A percentile compares a stretch with the other conserved stretches of the same genome.
Conservation (phyloP, 331 rosid genomes). For the Rosa hybrid region DNA sequence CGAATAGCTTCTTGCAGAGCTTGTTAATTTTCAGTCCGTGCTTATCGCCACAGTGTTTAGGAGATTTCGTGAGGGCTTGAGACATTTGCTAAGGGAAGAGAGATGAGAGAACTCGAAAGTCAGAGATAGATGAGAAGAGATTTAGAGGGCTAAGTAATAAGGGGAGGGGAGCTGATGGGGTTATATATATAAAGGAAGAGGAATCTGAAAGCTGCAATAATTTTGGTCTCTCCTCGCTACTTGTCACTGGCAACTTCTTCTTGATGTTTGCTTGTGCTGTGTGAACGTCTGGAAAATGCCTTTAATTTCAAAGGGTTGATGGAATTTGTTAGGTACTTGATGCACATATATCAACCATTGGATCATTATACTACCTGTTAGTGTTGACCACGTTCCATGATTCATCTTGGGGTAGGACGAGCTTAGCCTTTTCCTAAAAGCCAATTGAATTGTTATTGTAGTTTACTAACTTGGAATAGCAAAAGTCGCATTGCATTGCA, state of each 20-base stretch:
- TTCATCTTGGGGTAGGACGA: slow-evolving; percentile 40
- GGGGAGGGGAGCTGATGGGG: slow-evolving; percentile 28
- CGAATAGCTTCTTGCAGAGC: slow-evolving; percentile 64
- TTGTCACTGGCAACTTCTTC: slow-evolving; percentile 48
- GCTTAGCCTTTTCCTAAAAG: slow-evolving; percentile 44
- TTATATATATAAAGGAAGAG: slow-evolving; percentile 17
- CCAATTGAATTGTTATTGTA: slow-evolving; percentile 23
- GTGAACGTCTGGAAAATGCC: slow-evolving; percentile 18
- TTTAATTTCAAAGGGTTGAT: neutral
- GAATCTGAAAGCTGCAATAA: slow-evolving; percentile 45
- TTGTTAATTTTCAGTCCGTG: slow-evolving; percentile 42
- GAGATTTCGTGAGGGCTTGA: slow-evolving; percentile 53
- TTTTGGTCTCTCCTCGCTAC: slow-evolving; percentile 26
- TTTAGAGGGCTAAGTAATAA: slow-evolving; percentile 49
- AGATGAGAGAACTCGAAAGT: slow-evolving; percentile 14
- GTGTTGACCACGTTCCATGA: slow-evolving; percentile 4
- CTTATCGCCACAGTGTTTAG: slow-evolving; percentile 74
- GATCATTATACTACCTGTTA: slow-evolving; percentile 23
- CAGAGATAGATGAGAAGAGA: slow-evolving; percentile 24
- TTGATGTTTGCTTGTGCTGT: slow-evolving; percentile 16
- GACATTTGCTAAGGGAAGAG: slow-evolving; percentile 57
- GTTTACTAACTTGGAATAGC: slow-evolving; percentile 25
- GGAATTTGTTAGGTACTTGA: slow-evolving; percentile 8
- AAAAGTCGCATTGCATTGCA: slow-evolving; percentile 22
- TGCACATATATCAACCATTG: slow-evolving; percentile 19